phyloP scores from a whole-genome alignment of 345 rosid genomes.

The Stellera chamaejasme region DNA sequence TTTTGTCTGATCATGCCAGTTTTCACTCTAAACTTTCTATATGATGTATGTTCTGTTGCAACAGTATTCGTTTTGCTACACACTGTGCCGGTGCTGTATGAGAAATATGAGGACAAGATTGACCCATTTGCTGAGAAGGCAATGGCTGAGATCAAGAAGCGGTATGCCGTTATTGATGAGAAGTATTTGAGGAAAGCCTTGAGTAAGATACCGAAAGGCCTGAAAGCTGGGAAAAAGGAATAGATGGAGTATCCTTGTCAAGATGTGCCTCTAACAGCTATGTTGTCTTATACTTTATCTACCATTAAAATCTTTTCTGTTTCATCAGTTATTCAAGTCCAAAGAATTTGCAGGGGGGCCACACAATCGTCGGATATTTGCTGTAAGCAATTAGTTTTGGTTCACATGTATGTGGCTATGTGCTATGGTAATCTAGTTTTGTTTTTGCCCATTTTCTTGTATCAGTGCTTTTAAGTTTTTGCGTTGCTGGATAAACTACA shows the following conservation, averaged over 20 bases:
- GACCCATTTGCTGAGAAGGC: conserved; percentile 82
- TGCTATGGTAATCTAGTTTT: no score
- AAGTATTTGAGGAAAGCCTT: conserved; percentile 71
- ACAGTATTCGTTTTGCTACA: conserved; percentile 60
- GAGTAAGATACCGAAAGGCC: conserved; percentile 66
- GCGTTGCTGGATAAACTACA: no score
- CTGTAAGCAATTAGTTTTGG: conserved; percentile 5
- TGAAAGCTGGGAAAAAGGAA: conserved; percentile 64
- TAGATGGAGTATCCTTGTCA: conserved; percentile 19
- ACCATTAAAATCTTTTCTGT: background rate
- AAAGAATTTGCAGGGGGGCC: background rate
- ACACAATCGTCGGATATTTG: background rate
- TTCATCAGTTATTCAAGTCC: background rate
- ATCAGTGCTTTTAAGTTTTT: no score
- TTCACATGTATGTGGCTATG: background rate
- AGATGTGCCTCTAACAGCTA: background rate
- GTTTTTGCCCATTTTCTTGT: no score
- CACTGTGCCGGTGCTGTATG: conserved; percentile 68
- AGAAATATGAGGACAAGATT: conserved; percentile 79
- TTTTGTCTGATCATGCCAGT: background rate
- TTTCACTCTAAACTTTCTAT: background rate
- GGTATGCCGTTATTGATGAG: conserved; percentile 60
- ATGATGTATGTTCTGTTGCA: background rate
- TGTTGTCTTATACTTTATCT: background rate
- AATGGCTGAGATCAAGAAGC: conserved; percentile 65